These are phyloP conservation scores for Mangifera indica DNA, from an alignment of 345 rosid genomes.

Conservation along the genomic window DNA sequence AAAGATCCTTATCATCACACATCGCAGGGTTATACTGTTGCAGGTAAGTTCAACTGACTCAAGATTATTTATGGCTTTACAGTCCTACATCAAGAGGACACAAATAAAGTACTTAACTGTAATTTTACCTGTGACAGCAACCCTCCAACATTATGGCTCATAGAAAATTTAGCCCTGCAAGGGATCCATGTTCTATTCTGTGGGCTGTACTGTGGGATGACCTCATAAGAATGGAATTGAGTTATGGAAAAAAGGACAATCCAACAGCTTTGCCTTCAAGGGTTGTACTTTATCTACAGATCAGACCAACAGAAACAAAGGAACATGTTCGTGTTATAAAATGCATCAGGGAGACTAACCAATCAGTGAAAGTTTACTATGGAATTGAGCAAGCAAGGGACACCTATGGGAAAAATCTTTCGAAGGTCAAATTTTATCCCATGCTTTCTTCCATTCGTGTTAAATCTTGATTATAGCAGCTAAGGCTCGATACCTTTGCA, in stretches of 20 bases:
- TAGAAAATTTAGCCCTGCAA: slow-evolving; percentile 82
- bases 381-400: slow-evolving; percentile 68
- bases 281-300: slow-evolving; percentile 55
- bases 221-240: slow-evolving; percentile 78
- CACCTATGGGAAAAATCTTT: slow-evolving; percentile 51
- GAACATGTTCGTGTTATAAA: slow-evolving; percentile 75
- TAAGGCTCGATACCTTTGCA: not conserved
- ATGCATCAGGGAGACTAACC: slow-evolving; percentile 68
- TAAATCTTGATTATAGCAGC: not conserved
- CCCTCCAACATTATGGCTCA: slow-evolving; percentile 80
- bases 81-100: not conserved
- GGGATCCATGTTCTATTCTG: slow-evolving; percentile 87
- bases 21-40: slow-evolving; percentile 76
- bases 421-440: slow-evolving; percentile 48
- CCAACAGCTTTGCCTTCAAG: slow-evolving; percentile 70
- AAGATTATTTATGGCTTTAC: slow-evolving; percentile 10
- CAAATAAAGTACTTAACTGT: not conserved
- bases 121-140: slow-evolving; percentile 56
- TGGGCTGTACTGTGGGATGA: slow-evolving; percentile 91
- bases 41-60: slow-evolving; percentile 52
- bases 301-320: slow-evolving; percentile 52
- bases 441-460: slow-evolving; percentile 5
- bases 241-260: slow-evolving; percentile 77
- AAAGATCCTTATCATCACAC: slow-evolving; percentile 69
- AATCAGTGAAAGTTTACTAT: slow-evolving; percentile 66